Evolutionary conservation across 177 flowering plant genomes (phyloP).

Genomic region (Vitis hybrid): DNA sequence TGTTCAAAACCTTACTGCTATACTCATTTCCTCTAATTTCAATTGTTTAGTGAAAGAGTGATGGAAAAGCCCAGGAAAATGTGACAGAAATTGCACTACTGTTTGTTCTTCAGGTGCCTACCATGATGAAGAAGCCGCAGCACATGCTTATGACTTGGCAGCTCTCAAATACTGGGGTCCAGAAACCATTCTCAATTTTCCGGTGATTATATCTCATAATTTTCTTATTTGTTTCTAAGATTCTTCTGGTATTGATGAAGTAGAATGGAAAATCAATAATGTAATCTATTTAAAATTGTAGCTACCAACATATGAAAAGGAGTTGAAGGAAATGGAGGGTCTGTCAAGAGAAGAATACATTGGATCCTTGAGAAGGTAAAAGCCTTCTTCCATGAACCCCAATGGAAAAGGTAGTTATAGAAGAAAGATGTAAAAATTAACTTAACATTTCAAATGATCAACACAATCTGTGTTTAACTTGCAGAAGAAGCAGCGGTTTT

Average conservation of each 20-base stretch:
- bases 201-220: constrained; percentile 31
- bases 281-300: constrained; percentile 10
- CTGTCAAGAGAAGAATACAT: constrained; percentile 78
- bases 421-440: too few species aligned
- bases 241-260: background rate
- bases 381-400: background rate
- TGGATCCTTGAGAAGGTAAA: constrained; percentile 83
- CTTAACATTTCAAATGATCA: too few species aligned
- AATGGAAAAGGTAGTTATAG: background rate
- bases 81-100: background rate
- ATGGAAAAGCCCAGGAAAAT: too few species aligned
- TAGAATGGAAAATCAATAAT: background rate
- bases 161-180: constrained; percentile 93
- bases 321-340: constrained; percentile 72
- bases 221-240: background rate
- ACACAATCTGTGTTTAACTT: background rate
- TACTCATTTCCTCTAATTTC: background rate
- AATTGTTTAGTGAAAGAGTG: too few species aligned
- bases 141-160: constrained; percentile 89
- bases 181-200: constrained; percentile 74
- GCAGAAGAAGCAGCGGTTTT: constrained; percentile 80
- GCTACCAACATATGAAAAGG: constrained; percentile 60
- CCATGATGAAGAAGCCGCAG: constrained; percentile 85
- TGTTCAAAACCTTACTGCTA: constrained; percentile 15
- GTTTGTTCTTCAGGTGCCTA: constrained; percentile 60